Conservation (phyloP, 257 asterid genomes). For the Solanum appendiculatum region DNA sequence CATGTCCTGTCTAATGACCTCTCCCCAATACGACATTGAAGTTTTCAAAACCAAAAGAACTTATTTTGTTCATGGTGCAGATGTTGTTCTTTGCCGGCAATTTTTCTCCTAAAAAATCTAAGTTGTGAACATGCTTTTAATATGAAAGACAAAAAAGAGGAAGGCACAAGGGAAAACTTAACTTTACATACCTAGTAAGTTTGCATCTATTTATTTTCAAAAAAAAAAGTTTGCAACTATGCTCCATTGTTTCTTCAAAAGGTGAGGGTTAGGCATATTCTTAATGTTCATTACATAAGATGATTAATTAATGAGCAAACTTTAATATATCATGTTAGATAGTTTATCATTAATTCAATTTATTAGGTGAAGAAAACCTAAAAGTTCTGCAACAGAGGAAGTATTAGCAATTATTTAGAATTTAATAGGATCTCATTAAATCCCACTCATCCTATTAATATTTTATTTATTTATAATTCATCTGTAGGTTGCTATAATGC, state of each 20-base stretch:
- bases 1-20: neutral
- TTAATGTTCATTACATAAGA: neutral
- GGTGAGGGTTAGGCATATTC: neutral
- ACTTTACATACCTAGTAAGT: neutral
- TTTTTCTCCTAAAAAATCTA: neutral
- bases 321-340: neutral
- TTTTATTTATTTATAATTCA: no score
- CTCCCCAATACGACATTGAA: neutral
- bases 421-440: no score
- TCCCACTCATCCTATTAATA: no score
- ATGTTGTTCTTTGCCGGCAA: neutral
- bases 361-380: neutral
- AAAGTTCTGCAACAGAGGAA: no score
- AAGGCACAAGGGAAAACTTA: neutral
- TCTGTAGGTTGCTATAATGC: no score
- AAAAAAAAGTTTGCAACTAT: neutral
- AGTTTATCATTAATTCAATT: neutral
- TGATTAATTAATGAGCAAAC: neutral
- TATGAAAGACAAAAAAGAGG: neutral
- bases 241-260: neutral
- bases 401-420: no score
- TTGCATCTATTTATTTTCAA: neutral
- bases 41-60: neutral
- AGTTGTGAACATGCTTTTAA: neutral
- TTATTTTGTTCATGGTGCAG: neutral